Evolutionary conservation across 108 stramenopile genomes (phyloP), one percentile per base, ranked within the genome.

Genomic region (Fistulifera pelliculosa): DNA sequence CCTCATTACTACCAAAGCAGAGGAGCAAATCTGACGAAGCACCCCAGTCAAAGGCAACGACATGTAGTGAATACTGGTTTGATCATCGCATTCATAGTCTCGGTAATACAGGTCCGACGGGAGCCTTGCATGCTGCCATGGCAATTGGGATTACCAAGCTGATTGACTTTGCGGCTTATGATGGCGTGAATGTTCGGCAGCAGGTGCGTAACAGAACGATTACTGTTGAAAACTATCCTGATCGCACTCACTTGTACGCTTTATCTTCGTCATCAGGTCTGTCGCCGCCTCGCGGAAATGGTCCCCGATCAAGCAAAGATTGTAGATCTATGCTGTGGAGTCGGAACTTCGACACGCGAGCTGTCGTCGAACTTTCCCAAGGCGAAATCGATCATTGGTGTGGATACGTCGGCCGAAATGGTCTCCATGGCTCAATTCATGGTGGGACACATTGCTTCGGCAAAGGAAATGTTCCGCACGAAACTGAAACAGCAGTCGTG

Each of bases 371-470:
- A 82, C 31, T 86, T 90, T 69, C 77, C 70, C 16, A 73, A 85
- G 41, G 82, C 82, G 3, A 64, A 79, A 44, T 45, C 44, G 15
- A 31, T 86, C 47, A 65, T 81, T 28, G 85, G 77, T 1, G 45
- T 90, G 3, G 89, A 90, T 54, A 86, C 89, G 8, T 75, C 73
- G 25, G 54, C 76, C 15, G 80, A 90, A 71, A 90, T 90, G 89
- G 71, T 90, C 41, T 45, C 56, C 14, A 86, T 90, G 84, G 89
- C 84, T 21, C 24, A 44, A 0, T 78, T 69, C 25, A 61, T 86
- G 1, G 31, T 35, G 31, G 31, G 31, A 35, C 31, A 35, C 31
- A 35, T 35, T 35, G 3, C 31, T 3, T 35, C 31, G 31, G 31
- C 31, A 8, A 35, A 35, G 8, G 6, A 35, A 35, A 3, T 35